phyloP scores from a whole-genome alignment of 192 early-diverging fungal species.

The Backusella morwellensis region DNA sequence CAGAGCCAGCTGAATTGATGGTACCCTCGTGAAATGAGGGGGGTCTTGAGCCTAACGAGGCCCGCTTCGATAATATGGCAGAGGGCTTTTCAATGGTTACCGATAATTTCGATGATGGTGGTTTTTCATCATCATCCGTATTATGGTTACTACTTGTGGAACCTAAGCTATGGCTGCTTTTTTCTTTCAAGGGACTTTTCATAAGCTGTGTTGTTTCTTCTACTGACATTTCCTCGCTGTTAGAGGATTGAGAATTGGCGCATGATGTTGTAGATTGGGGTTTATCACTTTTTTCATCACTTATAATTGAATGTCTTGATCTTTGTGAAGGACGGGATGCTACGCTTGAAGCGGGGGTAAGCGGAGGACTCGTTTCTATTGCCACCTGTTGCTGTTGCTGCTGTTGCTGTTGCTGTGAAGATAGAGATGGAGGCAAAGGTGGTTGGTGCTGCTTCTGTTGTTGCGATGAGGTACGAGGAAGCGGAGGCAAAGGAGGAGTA shows the following conservation, averaged over 20 bases:
- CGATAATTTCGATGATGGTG: neutral
- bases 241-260: neutral
- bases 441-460: neutral
- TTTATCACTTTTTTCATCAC: constrained; percentile 1
- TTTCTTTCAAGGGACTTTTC: neutral
- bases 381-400: neutral
- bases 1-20: constrained; percentile 2
- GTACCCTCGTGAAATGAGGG: neutral
- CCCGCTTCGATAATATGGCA: constrained; percentile 25
- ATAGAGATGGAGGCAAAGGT: neutral
- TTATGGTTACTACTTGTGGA: neutral
- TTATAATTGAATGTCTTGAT: neutral
- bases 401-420: neutral
- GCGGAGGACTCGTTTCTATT: constrained; percentile 12
- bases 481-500: constrained; percentile 2
- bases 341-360: constrained; percentile 18
- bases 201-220: neutral
- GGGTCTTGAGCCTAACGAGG: constrained; percentile 16
- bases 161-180: neutral
- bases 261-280: neutral
- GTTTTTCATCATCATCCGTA: neutral
- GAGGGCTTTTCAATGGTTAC: constrained; percentile 18
- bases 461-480: neutral
- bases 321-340: constrained; percentile 9
- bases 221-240: neutral